Evolutionary conservation across 352 stramenopile species (phyloP), one percentile per base, ranked within the genome.

Genomic region (Pythium dissotocum): DNA sequence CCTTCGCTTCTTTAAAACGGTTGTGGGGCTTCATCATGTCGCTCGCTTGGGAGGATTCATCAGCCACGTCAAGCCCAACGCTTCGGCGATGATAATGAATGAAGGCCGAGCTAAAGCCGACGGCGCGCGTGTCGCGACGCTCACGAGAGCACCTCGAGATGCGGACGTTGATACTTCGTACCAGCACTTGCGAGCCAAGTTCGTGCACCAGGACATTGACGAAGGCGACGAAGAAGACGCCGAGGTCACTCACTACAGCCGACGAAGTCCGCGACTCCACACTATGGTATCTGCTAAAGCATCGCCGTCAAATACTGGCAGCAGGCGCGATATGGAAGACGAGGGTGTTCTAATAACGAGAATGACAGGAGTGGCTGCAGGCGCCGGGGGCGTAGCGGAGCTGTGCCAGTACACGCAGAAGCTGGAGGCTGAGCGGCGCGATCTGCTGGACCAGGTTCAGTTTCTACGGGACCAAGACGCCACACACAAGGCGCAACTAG

Each of bases 391-490:
- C 6, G 54, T 80, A 6, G 54, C 79, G 0, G 79, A 85, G 32
- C 66, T 89, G 24, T 83, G 74, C 33, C 69, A 74, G 38, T 88
- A 88, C 55, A 79, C 85, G 18, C 79, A 88, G 33, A 71, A 74
- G 18, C 77, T 88, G 7, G 79, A 88, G 59, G 70, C 63, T 21
- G 74, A 87, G 53, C 87, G 82, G 32, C 65, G 70, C 0, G 79
- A 82, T 38, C 66, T 88, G 2, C 46, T 78, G 44, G 72, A 68
- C 21, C 76, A 89, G 32, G 61, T 87, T 7, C 69, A 82, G 26
- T 66, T 77, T 18, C 53, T 83, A 6, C 68, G 61, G 16, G 72
- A 87, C 42, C 67, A 77, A 9, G 70, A 86, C 33, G 76, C 73
- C 30, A 83, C 48, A n/a, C 78, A 77, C 32, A 55, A 72, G 12